Percentiles rank a stretch among this genome's conserved stretches.
Conservation (phyloP, 2,329 filamentous ascomycete genomes). For the Claviceps lovelessii region DNA sequence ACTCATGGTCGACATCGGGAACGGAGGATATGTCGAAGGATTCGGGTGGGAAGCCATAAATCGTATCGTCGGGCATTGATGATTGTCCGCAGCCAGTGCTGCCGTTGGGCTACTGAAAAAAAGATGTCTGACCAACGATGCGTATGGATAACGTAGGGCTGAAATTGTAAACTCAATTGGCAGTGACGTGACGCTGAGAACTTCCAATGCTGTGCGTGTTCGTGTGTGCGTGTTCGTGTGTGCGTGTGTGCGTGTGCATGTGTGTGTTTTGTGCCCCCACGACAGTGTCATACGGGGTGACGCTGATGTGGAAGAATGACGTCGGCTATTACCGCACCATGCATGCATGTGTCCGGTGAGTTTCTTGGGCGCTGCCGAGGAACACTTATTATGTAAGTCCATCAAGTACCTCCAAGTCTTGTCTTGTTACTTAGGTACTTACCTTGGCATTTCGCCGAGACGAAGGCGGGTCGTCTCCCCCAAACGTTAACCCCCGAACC, state of each 20-base stretch:
- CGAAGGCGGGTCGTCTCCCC: not conserved
- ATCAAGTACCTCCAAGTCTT: too few species aligned
- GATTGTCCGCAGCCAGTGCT: slow-evolving; percentile 2
- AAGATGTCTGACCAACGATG: not conserved
- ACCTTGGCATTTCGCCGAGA: not conserved
- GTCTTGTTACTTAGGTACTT: too few species aligned
- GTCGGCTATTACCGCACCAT: not conserved
- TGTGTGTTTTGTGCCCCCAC: not conserved
- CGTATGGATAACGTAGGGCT: not conserved
- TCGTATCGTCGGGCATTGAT: slow-evolving; percentile 12
- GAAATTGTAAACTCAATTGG: not conserved
- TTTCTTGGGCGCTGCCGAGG: not conserved
- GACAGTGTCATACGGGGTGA: not conserved
- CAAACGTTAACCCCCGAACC: not conserved
- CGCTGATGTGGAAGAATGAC: not conserved
- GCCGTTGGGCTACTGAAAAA: not conserved
- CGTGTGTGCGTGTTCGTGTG: too few species aligned
- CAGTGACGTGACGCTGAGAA: not conserved
- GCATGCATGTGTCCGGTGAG: not conserved
- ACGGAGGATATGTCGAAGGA: slow-evolving; percentile 55
- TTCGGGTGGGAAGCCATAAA: slow-evolving; percentile 45
- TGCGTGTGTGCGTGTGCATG: not conserved
- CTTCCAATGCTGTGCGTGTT: not conserved
- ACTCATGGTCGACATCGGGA: slow-evolving; percentile 69
- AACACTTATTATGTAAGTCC: too few species aligned